These are phyloP conservation scores for Dryas drummondii DNA, from an alignment of 306 rosid genomes.

Conservation along the genomic window DNA sequence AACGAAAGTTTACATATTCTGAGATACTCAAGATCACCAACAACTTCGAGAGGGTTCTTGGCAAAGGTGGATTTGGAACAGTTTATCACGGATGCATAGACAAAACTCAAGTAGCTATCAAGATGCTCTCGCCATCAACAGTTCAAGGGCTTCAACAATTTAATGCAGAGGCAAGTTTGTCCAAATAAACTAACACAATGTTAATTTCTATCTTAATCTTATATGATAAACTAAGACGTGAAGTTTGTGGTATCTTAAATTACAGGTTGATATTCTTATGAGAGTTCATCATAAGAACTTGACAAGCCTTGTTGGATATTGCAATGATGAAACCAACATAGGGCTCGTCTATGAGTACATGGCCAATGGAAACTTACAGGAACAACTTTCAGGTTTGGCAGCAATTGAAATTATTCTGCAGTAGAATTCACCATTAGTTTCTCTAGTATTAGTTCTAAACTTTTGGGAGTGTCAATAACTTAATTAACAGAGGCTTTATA, in stretches of 20 bases:
- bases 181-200: neutral
- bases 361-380: slow-evolving; percentile 26
- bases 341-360: slow-evolving; percentile 37
- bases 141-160: slow-evolving; percentile 40
- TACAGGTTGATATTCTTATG: slow-evolving; percentile 32
- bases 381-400: slow-evolving; percentile 26
- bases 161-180: slow-evolving; percentile 43
- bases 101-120: slow-evolving; percentile 43
- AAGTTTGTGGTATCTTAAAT: neutral
- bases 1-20: slow-evolving; percentile 36
- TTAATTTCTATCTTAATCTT: neutral
- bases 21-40: slow-evolving; percentile 41
- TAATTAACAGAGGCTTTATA: neutral
- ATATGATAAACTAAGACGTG: neutral
- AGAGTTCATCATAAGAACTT: slow-evolving; percentile 40
- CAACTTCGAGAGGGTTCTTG: slow-evolving; percentile 21
- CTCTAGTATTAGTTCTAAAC: neutral
- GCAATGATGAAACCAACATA: slow-evolving; percentile 13
- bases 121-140: slow-evolving; percentile 44
- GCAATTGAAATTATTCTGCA: neutral
- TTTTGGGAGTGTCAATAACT: neutral
- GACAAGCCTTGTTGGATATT: slow-evolving; percentile 31
- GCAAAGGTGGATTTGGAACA: slow-evolving; percentile 39
- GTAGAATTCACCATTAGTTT: neutral
- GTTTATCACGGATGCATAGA: slow-evolving; percentile 47